Percentiles rank a stretch among this genome's conserved stretches.
phyloP scores from a whole-genome alignment of 441 rosid genomes.

The Arabidopsis lyrata region DNA sequence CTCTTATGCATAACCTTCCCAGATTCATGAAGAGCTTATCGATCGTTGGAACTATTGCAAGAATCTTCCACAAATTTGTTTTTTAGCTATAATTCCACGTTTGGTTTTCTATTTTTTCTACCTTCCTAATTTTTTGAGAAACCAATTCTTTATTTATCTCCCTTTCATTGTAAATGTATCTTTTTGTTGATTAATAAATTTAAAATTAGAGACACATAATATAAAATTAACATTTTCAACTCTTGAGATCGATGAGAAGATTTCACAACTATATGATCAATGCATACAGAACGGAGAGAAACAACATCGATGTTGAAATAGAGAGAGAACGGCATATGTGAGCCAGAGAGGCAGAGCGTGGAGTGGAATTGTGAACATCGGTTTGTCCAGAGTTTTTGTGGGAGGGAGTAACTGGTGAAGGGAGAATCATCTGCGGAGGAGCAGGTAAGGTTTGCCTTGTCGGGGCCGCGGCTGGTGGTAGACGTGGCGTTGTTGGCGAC shows the following conservation, averaged over 20 bases:
- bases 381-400: slow-evolving; percentile 46
- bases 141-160: no score
- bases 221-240: slow-evolving; percentile 5
- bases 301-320: slow-evolving; percentile 23
- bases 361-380: slow-evolving; percentile 44
- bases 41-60: no score
- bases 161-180: no score
- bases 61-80: no score
- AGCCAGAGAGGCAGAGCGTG: slow-evolving; percentile 42
- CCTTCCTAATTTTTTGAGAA: no score
- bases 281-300: slow-evolving; percentile 38
- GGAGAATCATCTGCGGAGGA: slow-evolving; percentile 44
- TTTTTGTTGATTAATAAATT: no score
- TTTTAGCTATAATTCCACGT: no score
- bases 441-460: slow-evolving; percentile 27
- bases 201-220: not conserved
- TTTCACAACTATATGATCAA: slow-evolving; percentile 16
- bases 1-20: no score
- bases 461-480: slow-evolving; percentile 44
- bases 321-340: slow-evolving; percentile 36
- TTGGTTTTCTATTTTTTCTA: no score
- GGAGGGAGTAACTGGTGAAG: slow-evolving; percentile 43
- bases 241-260: slow-evolving; percentile 7
- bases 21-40: no score
- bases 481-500: slow-evolving; percentile 34